phyloP scores from a whole-genome alignment of 345 rosid genomes.

The Aquilaria yunnanensis region DNA sequence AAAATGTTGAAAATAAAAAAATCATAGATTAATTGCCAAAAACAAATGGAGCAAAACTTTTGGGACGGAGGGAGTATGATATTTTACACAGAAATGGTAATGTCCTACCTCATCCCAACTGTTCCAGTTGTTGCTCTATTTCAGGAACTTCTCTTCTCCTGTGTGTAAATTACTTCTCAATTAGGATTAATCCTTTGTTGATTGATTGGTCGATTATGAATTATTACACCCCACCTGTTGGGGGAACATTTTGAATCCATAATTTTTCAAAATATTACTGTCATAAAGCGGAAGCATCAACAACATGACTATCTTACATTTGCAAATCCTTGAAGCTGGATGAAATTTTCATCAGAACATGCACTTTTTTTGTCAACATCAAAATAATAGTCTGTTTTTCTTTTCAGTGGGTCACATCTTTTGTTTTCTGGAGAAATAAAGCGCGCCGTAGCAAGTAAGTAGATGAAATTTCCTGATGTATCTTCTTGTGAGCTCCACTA shows the following conservation, averaged over 20 bases:
- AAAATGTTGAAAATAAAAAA: no score
- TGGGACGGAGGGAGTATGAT: no score
- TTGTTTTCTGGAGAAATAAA: constrained; percentile 79
- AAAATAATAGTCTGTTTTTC: constrained; percentile 1
- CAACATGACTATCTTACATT: not conserved
- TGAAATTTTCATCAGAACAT: constrained; percentile 6
- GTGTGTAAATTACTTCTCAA: not conserved
- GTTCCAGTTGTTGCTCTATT: no score
- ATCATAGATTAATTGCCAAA: no score
- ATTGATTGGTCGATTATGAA: not conserved
- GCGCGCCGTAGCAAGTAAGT: constrained; percentile 91
- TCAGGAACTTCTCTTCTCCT: not conserved
- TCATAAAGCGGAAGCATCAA: constrained; percentile 5
- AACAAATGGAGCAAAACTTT: no score
- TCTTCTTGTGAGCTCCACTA: not conserved
- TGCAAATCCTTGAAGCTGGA: not conserved
- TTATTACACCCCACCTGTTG: not conserved
- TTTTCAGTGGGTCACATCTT: constrained; percentile 72
- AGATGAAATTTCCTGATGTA: not conserved
- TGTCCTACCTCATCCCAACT: no score
- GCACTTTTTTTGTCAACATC: constrained; percentile 3
- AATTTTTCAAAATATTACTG: not conserved
- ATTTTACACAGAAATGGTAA: no score
- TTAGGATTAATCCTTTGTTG: constrained; percentile 4
- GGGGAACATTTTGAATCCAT: not conserved